phyloP scores from a whole-genome alignment of 129 eudicot genomes.

The Calendula officinalis region DNA sequence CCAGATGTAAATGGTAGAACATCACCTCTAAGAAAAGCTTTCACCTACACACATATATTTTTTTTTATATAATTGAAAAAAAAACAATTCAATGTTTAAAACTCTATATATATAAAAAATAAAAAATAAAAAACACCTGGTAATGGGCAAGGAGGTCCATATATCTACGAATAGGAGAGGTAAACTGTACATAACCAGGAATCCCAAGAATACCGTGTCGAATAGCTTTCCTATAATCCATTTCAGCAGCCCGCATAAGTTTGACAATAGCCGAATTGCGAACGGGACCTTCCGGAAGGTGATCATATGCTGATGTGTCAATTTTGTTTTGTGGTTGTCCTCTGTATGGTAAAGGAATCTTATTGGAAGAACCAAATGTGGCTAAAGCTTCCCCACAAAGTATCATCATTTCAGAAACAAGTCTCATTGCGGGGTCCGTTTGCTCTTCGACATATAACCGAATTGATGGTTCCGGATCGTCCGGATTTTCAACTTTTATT shows the following conservation, averaged over 20 bases:
- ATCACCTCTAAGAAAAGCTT: constrained; percentile 91
- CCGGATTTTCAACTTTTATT: constrained; percentile 85
- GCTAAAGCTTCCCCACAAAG: constrained; percentile 90
- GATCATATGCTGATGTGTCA: constrained; percentile 57
- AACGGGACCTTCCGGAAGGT: constrained; percentile 93
- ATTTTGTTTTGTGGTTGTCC: constrained; percentile 73
- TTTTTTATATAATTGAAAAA: no score
- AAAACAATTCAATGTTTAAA: neutral
- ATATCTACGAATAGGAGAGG: constrained; percentile 96
- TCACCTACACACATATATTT: constrained; percentile 50
- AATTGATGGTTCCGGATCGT: constrained; percentile 83
- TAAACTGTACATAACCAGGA: constrained; percentile 98
- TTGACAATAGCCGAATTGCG: constrained; percentile 63
- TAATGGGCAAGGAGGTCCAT: constrained; percentile 99
- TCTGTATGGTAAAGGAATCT: constrained; percentile 64
- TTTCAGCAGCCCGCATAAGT: constrained; percentile 74
- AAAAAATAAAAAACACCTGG: constrained; percentile 48
- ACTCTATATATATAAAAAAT: neutral
- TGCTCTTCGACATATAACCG: constrained; percentile 88
- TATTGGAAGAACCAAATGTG: constrained; percentile 56
- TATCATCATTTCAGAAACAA: constrained; percentile 89
- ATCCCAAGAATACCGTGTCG: constrained; percentile 90
- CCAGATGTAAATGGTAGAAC: constrained; percentile 76
- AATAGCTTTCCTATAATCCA: constrained; percentile 77
- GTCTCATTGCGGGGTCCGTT: constrained; percentile 88